Percentiles rank a stretch among this genome's conserved stretches.
Evolutionary conservation across 768 basidiomycete genomes (phyloP).

Genomic region (Kwoniella newhampshirensis): DNA sequence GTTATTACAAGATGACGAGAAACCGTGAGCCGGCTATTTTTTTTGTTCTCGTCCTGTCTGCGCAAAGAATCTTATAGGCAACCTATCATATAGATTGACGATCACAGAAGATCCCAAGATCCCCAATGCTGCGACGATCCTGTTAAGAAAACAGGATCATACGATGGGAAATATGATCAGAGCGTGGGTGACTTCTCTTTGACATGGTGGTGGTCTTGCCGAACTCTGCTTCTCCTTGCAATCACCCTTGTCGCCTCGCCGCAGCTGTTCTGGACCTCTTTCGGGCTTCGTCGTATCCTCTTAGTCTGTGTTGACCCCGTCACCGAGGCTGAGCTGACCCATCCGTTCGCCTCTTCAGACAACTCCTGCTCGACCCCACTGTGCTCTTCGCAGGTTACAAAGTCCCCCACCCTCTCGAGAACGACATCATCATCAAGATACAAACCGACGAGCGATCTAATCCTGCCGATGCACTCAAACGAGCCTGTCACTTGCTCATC

Average conservation of each 20-base stretch:
- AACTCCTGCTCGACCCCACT: slow-evolving; percentile 81
- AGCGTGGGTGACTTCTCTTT: slow-evolving; percentile 57
- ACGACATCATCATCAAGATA: slow-evolving; percentile 89
- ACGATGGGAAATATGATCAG: slow-evolving; percentile 96
- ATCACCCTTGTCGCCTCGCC: neutral
- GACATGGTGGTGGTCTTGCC: too few relatives aligned
- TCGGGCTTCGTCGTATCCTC: neutral
- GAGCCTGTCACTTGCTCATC: slow-evolving; percentile 79
- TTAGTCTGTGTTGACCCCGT: slow-evolving; percentile 5
- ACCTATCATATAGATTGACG: slow-evolving; percentile 64
- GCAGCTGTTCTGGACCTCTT: too few relatives aligned
- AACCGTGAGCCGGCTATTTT: slow-evolving; percentile 65
- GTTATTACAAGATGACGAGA: slow-evolving; percentile 89
- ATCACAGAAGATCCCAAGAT: slow-evolving; percentile 95
- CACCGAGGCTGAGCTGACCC: too few relatives aligned
- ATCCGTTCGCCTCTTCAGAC: too few relatives aligned
- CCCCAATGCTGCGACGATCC: slow-evolving; percentile 93
- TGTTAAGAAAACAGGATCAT: slow-evolving; percentile 94
- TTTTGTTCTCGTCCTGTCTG: neutral
- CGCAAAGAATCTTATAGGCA: neutral
- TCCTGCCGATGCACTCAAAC: slow-evolving; percentile 76
- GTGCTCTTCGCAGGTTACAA: slow-evolving; percentile 97
- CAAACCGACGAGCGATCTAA: slow-evolving; percentile 88
- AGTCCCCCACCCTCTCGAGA: slow-evolving; percentile 93
- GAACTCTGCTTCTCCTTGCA: slow-evolving; percentile 1